Conservation (phyloP, 495 filamentous ascomycete genomes). For the Annulohypoxylon maeteangense region DNA sequence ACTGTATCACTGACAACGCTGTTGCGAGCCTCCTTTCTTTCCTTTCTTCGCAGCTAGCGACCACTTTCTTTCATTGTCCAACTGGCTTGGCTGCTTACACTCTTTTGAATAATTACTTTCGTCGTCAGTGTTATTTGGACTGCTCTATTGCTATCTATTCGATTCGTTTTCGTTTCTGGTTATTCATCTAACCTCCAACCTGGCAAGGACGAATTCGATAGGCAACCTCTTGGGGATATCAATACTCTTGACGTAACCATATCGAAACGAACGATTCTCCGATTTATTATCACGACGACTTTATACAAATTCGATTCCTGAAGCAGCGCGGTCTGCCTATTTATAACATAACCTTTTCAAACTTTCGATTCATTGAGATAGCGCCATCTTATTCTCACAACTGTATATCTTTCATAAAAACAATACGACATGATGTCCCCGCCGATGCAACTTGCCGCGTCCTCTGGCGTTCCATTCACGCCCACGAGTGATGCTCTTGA, state of each 20-base stretch:
- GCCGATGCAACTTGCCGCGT: slow-evolving; percentile 58
- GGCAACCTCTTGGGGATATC: slow-evolving; percentile 24
- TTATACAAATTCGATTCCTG: slow-evolving; percentile 44
- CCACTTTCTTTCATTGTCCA: slow-evolving; percentile 66
- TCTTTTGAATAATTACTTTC: slow-evolving; percentile 62
- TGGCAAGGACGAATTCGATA: slow-evolving; percentile 28
- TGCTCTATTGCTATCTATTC: slow-evolving; percentile 47
- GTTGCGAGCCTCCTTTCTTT: slow-evolving; percentile 59
- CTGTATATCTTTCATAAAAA: slow-evolving; percentile 17
- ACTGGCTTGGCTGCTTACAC: slow-evolving; percentile 68
- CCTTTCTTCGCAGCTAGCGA: slow-evolving; percentile 64
- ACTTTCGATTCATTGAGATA: slow-evolving; percentile 40
- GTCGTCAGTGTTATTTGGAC: slow-evolving; percentile 59
- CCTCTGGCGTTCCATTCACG: slow-evolving; percentile 51
- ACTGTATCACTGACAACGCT: slow-evolving; percentile 58
- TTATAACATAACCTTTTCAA: slow-evolving; percentile 30
- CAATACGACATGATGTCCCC: slow-evolving; percentile 54
- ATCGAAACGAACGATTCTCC: slow-evolving; percentile 19
- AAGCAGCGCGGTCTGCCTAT: slow-evolving; percentile 46
- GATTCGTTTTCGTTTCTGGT: slow-evolving; percentile 47
- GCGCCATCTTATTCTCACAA: slow-evolving; percentile 23
- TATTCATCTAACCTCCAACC: slow-evolving; percentile 22
- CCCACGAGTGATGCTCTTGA: slow-evolving; percentile 61
- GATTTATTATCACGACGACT: slow-evolving; percentile 28
- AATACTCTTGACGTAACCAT: slow-evolving; percentile 14